Evolutionary conservation across 1,284 basidiomycete species (phyloP), one percentile per base, ranked within the genome.

Genomic region (Ceratobasidium sp.): DNA sequence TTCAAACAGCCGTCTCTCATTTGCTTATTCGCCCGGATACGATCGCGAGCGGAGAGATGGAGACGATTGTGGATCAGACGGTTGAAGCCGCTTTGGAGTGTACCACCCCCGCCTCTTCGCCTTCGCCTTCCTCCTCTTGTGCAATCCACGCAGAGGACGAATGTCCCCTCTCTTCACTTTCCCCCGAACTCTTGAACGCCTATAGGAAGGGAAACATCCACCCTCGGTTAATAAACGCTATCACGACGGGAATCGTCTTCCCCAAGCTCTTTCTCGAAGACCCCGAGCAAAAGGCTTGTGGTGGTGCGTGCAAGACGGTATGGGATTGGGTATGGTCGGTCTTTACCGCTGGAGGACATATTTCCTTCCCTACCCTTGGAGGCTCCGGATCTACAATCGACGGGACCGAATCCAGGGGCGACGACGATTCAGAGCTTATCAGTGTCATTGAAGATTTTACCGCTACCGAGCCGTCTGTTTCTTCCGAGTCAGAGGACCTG

Each of bases 41-140:
- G n/a, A 33, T 54, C 29, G 36, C 68, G 50, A 49, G 52, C 33
- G 85, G 84, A n/a, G 87, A 91, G 76, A 77, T 86, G 25, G 86
- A 87, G 56, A 76, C 74, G 16, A 83, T 89, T 59, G 81, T 88
- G 30, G 87, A 91, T 66, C 82, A 83, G 59, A 82, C 91, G 25
- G 88, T 88, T 2, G 84, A 87, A 70, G 85, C 87, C 11, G 85
- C 89, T 1, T 78, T 92, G 25, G 87, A 89, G 74, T 91, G 91
- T 74, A 86, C 88, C 9, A 86, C 91, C 39, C 83, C 86, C 1
- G 77, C 54, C 62, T 68, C 6, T 69, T 64, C 50, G 25, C 39
- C 27, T 25, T 44, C 41, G 29, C 29, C 14, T 25, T 23, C 41
- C 16, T 62, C 49, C n/a, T 41, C 19, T 13, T 42, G 19, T 29